phyloP scores from a whole-genome alignment of 345 rosid species.

The Populus nigra region DNA sequence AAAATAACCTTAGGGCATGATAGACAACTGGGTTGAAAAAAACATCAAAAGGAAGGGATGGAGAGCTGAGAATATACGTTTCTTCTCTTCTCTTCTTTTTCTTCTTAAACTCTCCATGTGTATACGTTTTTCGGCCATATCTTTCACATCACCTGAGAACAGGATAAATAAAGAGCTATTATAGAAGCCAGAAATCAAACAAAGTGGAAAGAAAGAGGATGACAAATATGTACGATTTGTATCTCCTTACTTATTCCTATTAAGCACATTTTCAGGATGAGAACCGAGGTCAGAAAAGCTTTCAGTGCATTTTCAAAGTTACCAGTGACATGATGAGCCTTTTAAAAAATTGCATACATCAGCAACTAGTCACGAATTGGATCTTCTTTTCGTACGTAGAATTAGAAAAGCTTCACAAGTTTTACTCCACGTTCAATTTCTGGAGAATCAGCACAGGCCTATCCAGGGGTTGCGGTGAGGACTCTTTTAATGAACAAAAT shows the following conservation, averaged over 20 bases:
- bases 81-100: conserved; percentile 79
- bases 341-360: too few relatives aligned
- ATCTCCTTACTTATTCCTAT: not conserved
- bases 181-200: not conserved
- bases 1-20: not conserved
- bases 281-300: not conserved
- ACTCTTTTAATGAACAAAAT: too few relatives aligned
- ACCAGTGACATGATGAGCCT: not conserved
- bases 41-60: not conserved
- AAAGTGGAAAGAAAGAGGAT: not conserved
- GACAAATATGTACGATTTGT: not conserved
- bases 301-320: too few relatives aligned
- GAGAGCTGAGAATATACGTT: conserved; percentile 38
- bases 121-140: conserved; percentile 52
- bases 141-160: conserved; percentile 54
- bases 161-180: not conserved
- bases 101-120: conserved; percentile 45
- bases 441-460: too few relatives aligned
- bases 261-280: not conserved
- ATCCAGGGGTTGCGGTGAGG: too few relatives aligned
- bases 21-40: not conserved
- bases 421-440: too few relatives aligned
- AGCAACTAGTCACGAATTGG: too few relatives aligned
- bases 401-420: too few relatives aligned
- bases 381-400: too few relatives aligned